These are phyloP conservation scores for Debaryomyces fabryi DNA, from an alignment of 1,139 yeast species.

Conservation along the genomic window DNA sequence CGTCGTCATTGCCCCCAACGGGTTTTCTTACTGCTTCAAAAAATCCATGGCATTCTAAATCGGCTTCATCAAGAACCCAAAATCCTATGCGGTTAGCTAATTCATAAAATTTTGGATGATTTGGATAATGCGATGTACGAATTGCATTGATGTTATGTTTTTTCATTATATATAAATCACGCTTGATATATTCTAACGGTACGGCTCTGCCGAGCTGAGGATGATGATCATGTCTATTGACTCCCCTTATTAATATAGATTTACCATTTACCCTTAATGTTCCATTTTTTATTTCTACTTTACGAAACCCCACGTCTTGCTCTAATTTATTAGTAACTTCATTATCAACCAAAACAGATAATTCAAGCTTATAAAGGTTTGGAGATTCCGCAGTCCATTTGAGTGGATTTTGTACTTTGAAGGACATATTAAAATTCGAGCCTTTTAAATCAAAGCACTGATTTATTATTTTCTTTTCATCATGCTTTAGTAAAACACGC, in stretches of 20 bases:
- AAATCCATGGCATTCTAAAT: conserved; percentile 40
- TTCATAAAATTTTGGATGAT: conserved; percentile 19
- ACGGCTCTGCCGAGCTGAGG: conserved; percentile 35
- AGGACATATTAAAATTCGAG: conserved; percentile 6
- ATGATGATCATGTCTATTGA: conserved; percentile 37
- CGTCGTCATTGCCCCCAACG: conserved; percentile 12
- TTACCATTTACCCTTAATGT: conserved; percentile 28
- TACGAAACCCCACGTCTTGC: conserved; percentile 33
- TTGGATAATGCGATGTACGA: conserved; percentile 38
- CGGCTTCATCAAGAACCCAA: conserved; percentile 41
- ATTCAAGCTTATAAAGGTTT: conserved; percentile 24
- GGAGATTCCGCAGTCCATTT: conserved; percentile 40
- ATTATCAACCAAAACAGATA: conserved; percentile 15
- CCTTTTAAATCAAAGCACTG: conserved; percentile 2
- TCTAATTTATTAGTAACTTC: conserved; percentile 16
- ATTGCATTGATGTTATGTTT: conserved; percentile 35
- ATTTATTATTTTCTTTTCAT: background rate
- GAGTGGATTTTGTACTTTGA: conserved; percentile 15
- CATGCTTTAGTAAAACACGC: background rate
- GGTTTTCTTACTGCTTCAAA: conserved; percentile 20
- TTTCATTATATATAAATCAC: conserved; percentile 34
- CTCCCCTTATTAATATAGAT: conserved; percentile 30
- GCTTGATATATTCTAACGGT: conserved; percentile 27
- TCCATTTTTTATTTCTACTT: conserved; percentile 27
- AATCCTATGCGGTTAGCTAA: conserved; percentile 29